A percentile compares a stretch with the other conserved stretches of the same genome.
Evolutionary conservation across 768 basidiomycete species (phyloP).

Genomic region (Ephemerocybe angulata): DNA sequence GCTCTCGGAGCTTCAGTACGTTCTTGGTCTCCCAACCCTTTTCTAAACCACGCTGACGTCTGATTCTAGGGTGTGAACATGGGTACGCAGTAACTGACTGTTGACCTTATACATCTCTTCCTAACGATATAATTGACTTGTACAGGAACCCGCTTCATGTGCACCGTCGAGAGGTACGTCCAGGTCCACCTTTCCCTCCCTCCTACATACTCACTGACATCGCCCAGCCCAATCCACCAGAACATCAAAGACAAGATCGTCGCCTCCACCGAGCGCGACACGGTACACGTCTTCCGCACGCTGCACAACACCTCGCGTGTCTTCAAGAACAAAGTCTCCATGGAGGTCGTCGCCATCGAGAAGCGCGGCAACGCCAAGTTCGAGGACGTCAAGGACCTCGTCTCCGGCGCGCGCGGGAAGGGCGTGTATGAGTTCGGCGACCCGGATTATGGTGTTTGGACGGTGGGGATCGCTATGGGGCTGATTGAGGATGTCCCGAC

Average conservation of each 20-base stretch:
- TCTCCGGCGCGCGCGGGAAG: slow-evolving; percentile 66
- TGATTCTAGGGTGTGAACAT: slow-evolving; percentile 72
- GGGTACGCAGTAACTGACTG: slow-evolving; percentile 40
- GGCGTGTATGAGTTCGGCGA: slow-evolving; percentile 83
- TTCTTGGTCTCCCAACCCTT: slow-evolving; percentile 13
- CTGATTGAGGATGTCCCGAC: slow-evolving; percentile 83
- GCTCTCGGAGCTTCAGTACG: slow-evolving; percentile 77
- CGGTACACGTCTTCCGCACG: slow-evolving; percentile 87
- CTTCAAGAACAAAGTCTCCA: slow-evolving; percentile 78
- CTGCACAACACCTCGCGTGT: slow-evolving; percentile 82
- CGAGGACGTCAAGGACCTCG: slow-evolving; percentile 75
- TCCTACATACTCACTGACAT: not conserved
- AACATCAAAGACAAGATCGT: slow-evolving; percentile 91
- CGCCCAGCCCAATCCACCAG: slow-evolving; percentile 71
- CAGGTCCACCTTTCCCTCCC: not conserved
- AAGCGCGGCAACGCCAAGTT: slow-evolving; percentile 82
- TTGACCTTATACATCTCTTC: not conserved
- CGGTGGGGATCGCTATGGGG: slow-evolving; percentile 59
- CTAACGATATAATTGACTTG: slow-evolving; percentile 6
- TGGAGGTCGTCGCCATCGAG: slow-evolving; percentile 85
- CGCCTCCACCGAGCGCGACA: slow-evolving; percentile 75
- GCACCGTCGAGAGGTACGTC: slow-evolving; percentile 73
- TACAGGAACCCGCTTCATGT: slow-evolving; percentile 83
- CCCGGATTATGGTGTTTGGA: slow-evolving; percentile 86
- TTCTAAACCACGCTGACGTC: slow-evolving; percentile 4